A percentile compares a stretch with the other conserved stretches of the same genome.
Evolutionary conservation across 2,329 filamentous ascomycete genomes (phyloP).

Genomic region (Xylariaceae sp.): DNA sequence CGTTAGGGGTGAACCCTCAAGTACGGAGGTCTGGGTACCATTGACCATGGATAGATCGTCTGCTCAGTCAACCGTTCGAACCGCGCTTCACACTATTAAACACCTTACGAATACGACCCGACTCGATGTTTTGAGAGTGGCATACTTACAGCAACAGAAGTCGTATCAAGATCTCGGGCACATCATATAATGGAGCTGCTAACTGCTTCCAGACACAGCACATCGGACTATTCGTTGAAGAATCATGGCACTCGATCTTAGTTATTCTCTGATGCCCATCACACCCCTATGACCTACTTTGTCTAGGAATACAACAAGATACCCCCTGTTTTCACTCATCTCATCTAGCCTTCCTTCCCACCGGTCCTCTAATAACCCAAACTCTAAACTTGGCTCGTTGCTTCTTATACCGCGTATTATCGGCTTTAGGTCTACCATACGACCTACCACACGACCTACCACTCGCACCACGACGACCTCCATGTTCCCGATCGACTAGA

Average conservation of each 20-base stretch:
- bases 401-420: neutral
- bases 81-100: neutral
- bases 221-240: neutral
- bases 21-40: neutral
- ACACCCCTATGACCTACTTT: neutral
- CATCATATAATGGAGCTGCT: neutral
- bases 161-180: neutral
- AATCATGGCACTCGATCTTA: neutral
- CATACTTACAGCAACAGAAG: neutral
- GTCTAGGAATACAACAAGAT: neutral
- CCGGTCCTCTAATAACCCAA: conserved; percentile 2
- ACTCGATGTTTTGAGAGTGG: no score
- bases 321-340: neutral
- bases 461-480: neutral
- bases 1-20: neutral
- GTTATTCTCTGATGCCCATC: neutral
- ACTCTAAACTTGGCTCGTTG: conserved; percentile 2
- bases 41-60: neutral
- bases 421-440: neutral
- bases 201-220: neutral
- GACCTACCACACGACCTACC: no score
- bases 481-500: neutral
- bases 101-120: no score
- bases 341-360: neutral
- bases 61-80: neutral